These are phyloP conservation scores for Sporothrix curviconia DNA, from an alignment of 2,329 filamentous ascomycete genomes.

Conservation along the genomic window DNA sequence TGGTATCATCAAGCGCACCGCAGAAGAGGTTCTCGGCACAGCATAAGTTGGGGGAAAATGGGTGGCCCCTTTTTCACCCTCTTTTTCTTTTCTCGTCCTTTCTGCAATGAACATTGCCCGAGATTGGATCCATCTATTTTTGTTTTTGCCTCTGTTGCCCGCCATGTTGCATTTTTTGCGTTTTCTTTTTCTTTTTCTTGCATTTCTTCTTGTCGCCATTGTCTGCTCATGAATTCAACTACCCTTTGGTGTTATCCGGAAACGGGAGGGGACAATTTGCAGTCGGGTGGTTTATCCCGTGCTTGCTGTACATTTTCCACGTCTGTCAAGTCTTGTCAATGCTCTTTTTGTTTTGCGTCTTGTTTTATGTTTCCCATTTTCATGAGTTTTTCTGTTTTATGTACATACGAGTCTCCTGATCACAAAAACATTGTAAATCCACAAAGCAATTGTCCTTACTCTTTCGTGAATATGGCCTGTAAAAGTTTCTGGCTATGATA, in stretches of 20 bases:
- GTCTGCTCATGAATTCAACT: not conserved
- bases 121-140: too few species aligned
- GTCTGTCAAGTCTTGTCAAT: not conserved
- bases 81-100: not conserved
- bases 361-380: too few species aligned
- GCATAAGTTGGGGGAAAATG: not conserved
- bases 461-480: too few species aligned
- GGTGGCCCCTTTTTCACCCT: not conserved
- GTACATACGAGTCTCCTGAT: slow-evolving; percentile 7
- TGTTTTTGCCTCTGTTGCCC: too few species aligned
- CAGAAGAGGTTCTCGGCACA: slow-evolving; percentile 27
- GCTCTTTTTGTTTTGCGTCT: not conserved
- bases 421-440: slow-evolving; percentile 6
- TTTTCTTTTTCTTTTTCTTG: not conserved
- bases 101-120: too few species aligned
- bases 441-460: too few species aligned
- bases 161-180: not conserved
- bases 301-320: slow-evolving; percentile 3
- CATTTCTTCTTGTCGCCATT: not conserved
- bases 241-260: slow-evolving; percentile 6
- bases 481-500: too few species aligned
- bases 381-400: slow-evolving; percentile 8
- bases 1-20: slow-evolving; percentile 82
- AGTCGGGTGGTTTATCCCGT: slow-evolving; percentile 8
- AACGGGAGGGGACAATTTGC: slow-evolving; percentile 2